Evolutionary conservation across 441 rosid genomes (phyloP).

Genomic region (Francoa sonchifolia): DNA sequence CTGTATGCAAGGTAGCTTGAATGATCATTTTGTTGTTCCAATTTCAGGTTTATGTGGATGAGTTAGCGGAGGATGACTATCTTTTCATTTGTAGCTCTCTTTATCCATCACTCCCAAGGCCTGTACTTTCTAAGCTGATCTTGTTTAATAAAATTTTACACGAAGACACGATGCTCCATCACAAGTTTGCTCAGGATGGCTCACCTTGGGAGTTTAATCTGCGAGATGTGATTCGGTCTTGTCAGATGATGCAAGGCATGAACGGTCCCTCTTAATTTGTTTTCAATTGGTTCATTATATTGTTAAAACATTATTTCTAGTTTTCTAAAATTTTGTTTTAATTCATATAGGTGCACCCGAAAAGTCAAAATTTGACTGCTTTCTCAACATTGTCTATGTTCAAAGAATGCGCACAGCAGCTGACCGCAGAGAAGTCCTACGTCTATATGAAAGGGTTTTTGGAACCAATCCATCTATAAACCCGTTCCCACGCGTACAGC

Average conservation of each 20-base stretch:
- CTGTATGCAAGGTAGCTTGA: too few species aligned
- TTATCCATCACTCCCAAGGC: constrained; percentile 59
- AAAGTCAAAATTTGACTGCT: constrained; percentile 31
- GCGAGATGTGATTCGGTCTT: constrained; percentile 91
- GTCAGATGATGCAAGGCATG: constrained; percentile 71
- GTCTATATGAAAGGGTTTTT: constrained; percentile 63
- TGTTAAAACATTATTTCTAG: background rate
- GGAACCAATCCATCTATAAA: constrained; percentile 53
- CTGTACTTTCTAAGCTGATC: constrained; percentile 65
- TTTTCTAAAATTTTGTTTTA: constrained; percentile 5
- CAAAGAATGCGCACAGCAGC: constrained; percentile 92
- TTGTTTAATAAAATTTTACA: constrained; percentile 64
- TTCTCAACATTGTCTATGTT: constrained; percentile 69
- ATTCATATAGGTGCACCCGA: constrained; percentile 27
- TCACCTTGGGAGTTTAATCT: constrained; percentile 99
- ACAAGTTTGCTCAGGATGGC: constrained; percentile 81
- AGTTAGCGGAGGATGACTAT: constrained; percentile 84
- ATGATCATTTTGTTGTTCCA: constrained; percentile 13
- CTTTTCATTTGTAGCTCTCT: constrained; percentile 69
- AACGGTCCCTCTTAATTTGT: constrained; percentile 8
- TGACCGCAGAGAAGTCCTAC: constrained; percentile 71
- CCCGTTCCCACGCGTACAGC: constrained; percentile 74
- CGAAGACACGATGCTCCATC: constrained; percentile 69
- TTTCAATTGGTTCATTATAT: background rate
- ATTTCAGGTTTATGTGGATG: constrained; percentile 84